Evolutionary conservation across 2,329 filamentous ascomycete species (phyloP).

Genomic region (Lecanosticta acicola): DNA sequence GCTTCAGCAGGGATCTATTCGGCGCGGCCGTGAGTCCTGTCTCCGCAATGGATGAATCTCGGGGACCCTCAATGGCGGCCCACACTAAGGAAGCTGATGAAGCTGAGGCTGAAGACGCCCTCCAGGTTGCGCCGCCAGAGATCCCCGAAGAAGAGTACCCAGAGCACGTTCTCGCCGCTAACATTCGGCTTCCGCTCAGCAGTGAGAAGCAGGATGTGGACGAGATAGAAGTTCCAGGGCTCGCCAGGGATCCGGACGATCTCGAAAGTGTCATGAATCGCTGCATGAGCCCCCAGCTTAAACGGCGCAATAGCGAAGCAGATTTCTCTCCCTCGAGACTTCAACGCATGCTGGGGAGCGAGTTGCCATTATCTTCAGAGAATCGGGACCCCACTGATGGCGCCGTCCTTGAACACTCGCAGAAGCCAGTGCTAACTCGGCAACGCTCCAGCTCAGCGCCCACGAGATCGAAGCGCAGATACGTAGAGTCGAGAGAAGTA

Average conservation of each 20-base stretch:
- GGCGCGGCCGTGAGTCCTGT: conserved; percentile 15
- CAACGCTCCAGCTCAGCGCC: conserved; percentile 25
- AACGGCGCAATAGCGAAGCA: conserved; percentile 23
- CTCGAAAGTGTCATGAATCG: conserved; percentile 29
- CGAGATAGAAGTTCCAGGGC: conserved; percentile 74
- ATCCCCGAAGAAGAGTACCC: conserved; percentile 38
- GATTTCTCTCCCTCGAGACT: conserved; percentile 5
- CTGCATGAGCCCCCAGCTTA: conserved; percentile 17
- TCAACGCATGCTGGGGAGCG: too few species aligned
- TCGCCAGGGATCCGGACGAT: conserved; percentile 60
- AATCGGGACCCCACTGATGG: too few species aligned
- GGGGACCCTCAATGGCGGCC: conserved; percentile 15
- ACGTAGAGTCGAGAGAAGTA: conserved; percentile 1
- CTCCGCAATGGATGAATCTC: conserved; percentile 19
- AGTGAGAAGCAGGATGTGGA: conserved; percentile 61
- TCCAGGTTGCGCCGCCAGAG: conserved; percentile 1
- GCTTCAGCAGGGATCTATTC: conserved; percentile 14
- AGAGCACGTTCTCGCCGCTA: conserved; percentile 45
- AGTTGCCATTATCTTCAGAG: too few species aligned
- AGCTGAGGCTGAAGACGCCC: conserved; percentile 1
- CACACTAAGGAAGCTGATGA: conserved; percentile 9
- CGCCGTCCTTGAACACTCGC: too few species aligned
- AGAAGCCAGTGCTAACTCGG: conserved; percentile 19
- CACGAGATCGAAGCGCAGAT: conserved; percentile 1
- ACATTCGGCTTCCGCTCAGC: conserved; percentile 63